Evolutionary conservation across 495 filamentous ascomycete genomes (phyloP), one percentile per base, ranked within the genome.

Genomic region (Penicillium simplicissimum): DNA sequence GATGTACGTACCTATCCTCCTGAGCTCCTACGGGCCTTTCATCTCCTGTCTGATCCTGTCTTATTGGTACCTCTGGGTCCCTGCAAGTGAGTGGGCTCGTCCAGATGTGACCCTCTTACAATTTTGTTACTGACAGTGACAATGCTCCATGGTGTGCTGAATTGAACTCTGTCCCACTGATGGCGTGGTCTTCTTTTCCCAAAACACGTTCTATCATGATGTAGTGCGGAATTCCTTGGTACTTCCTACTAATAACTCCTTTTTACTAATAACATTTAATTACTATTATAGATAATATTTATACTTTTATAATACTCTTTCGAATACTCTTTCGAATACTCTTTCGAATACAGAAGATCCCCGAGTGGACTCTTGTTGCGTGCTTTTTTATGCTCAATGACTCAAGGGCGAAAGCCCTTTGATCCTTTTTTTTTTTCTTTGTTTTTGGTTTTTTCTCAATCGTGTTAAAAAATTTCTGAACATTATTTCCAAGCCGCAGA

Each of bases 21-120:
- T 65, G 53, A 65, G 43, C 54, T 63, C 63, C 67, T 62, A 59
- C 48, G 37, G 33, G 7, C 56, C 40, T 55, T 58, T 19, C 45
- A 49, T 31, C 45, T 49, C 45, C 25, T 23, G 9, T 21, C 11
- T 15, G 23, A 21, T 31, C 45, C 25, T 49, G 43, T 47, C 40
- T 42, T 3, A 17, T 42, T 15, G 42, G 42, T 45, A 45, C 14
- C 19, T 61, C 55, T 65, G 57, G 69, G 52, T 63, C 60, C 57
- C 64, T 71, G 67, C 67, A 71, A 57, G 33, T 10, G 33, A 69
- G 68, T 69, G 69, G 67, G 38, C 57, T 58, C 55, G 17, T 34
- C 31, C 58, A 45, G 38, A 71, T 66, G 67, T 64, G 65, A 63
- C 60, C 42, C 49, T 67, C 59, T 63, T 67, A 71, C 63, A 58